These are phyloP conservation scores for Globisporangium iwayamae DNA, from an alignment of 352 stramenopile species.

Conservation along the genomic window DNA sequence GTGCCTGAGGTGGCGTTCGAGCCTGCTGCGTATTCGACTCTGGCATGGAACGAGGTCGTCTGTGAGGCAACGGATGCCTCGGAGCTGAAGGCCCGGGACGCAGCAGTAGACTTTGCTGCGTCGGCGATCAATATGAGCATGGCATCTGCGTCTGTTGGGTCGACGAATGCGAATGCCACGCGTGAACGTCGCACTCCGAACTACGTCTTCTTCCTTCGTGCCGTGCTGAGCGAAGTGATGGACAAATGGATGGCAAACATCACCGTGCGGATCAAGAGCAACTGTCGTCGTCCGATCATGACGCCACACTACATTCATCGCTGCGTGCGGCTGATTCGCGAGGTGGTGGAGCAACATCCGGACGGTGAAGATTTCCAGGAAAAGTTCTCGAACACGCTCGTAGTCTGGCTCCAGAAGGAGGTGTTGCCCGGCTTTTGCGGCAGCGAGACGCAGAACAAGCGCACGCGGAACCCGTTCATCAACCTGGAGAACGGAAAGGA, in stretches of 20 bases:
- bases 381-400: constrained; percentile 81
- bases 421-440: constrained; percentile 79
- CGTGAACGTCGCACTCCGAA: constrained; percentile 74
- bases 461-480: constrained; percentile 80
- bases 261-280: constrained; percentile 52
- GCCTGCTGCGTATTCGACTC: constrained; percentile 42
- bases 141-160: constrained; percentile 55
- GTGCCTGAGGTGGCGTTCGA: constrained; percentile 41
- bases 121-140: constrained; percentile 83
- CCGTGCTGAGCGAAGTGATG: constrained; percentile 81
- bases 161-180: constrained; percentile 73
- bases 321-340: constrained; percentile 78
- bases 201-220: constrained; percentile 85
- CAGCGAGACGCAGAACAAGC: constrained; percentile 63
- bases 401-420: constrained; percentile 86
- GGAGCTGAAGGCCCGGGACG: constrained; percentile 61
- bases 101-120: constrained; percentile 67
- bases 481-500: constrained; percentile 80
- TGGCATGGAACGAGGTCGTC: constrained; percentile 73
- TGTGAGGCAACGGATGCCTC: constrained; percentile 45
- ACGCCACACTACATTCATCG: constrained; percentile 83
- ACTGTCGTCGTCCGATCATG: constrained; percentile 74
- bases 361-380: constrained; percentile 83
- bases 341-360: constrained; percentile 80
- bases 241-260: constrained; percentile 89